Base-by-base conservation (phyloP, 768 basidiomycete genomes). In the Calocera cornea region DNA sequence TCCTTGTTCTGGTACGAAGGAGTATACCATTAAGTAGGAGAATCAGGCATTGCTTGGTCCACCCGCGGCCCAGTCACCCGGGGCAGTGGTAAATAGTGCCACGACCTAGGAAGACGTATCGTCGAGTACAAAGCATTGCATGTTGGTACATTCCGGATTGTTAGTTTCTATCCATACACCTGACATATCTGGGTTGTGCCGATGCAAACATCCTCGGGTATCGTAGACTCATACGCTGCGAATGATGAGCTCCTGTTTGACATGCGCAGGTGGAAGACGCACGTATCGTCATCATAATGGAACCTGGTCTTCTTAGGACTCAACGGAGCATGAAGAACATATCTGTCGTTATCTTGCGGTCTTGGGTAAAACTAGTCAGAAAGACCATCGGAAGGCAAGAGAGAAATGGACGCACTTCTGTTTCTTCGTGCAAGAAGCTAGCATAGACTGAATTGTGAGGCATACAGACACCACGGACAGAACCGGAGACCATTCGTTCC, bases 371-470 rank as follows among this genome's bases (percentile, higher is more conserved):
- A 65, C 73, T 74, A 27, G 16, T 36, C 34, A 41, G 64, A 27
- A 65, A 68, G 34, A 12, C 1, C 12, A n/a, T 36, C 33, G 16
- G 36, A 14, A 38, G 0, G 63, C n/a, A 3, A 24, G 24, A 31
- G n/a, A 65, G 44, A 66, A 47, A 34, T 41, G 8, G 49, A 34
- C 76, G 66, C 44, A 76, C 74, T 73, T 66, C 65, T 74, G 74
- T 64, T 74, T 75, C 71, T 74, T 76, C 70, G 72, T 76, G 68
- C 75, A 76, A 1, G 73, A 74, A 1, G 77, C 77, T 17, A 78
- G 68, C 77, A 78, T 78, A n/a, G 74, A 75, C 66, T 78, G 77
- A 68, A 78, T 72, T 1, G 75, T 77, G 34, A 78, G 72, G 68
- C 77, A 78, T 16, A 78, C 69, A 19, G 74, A 69, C 1, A 75